Conservation (phyloP, 805 yeast genomes). For the Schwanniomyces sp. region DNA sequence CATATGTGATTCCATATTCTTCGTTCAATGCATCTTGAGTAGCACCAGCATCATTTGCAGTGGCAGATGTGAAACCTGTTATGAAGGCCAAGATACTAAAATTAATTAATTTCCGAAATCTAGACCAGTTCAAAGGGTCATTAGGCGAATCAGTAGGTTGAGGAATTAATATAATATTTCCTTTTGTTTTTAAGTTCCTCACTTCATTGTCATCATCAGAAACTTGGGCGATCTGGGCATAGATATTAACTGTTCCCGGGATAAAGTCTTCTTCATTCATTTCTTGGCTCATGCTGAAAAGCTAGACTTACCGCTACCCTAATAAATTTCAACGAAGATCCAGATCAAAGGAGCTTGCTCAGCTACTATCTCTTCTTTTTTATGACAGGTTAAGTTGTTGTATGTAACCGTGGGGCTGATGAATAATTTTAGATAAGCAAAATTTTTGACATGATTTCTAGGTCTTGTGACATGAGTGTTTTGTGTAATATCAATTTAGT, state of each 20-base stretch:
- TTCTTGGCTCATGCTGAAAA: neutral
- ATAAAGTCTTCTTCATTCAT: conserved; percentile 35
- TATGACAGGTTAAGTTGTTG: too few relatives aligned
- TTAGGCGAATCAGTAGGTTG: conserved; percentile 52
- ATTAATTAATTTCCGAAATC: conserved; percentile 34
- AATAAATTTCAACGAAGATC: neutral
- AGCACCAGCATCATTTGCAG: conserved; percentile 51
- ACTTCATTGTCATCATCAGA: conserved; percentile 6
- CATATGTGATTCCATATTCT: conserved; percentile 43
- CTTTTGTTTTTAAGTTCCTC: conserved; percentile 15
- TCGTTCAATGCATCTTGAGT: conserved; percentile 46
- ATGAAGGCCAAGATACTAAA: conserved; percentile 38
- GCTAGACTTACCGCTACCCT: neutral
- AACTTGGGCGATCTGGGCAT: conserved; percentile 20
- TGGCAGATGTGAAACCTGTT: conserved; percentile 50
- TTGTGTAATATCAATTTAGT: too few relatives aligned
- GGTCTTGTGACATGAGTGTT: too few relatives aligned
- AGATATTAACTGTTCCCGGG: conserved; percentile 57
- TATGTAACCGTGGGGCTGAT: too few relatives aligned
- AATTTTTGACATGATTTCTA: too few relatives aligned
- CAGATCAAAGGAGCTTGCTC: neutral
- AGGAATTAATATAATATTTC: conserved; percentile 41
- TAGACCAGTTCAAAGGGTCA: conserved; percentile 49
- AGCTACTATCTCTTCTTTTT: neutral
- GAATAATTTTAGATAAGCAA: conserved; percentile 7